Base-by-base conservation (phyloP, 495 filamentous ascomycete genomes). In the Xylaria scruposa region DNA sequence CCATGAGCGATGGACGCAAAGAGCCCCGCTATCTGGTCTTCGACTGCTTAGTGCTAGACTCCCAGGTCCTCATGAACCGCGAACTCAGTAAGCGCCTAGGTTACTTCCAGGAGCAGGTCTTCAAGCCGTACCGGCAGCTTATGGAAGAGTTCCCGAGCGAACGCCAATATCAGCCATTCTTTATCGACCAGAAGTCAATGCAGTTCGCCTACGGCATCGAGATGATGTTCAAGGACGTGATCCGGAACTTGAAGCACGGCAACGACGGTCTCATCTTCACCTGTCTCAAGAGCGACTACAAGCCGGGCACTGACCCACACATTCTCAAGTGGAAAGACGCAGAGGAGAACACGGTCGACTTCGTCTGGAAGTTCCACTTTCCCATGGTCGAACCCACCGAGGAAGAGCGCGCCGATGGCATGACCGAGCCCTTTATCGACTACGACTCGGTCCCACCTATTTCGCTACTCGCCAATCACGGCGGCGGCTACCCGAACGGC, bases 181-280 rank as follows among this genome's bases (percentile, higher is more conserved):
- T 90, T 21, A 84, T 97, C 31, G 90, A 95, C 78, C 89, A 94
- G 78, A 98, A 98, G 81, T 85, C 88, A 12, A 94, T 95, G 82
- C 91, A 97, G 77, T 88, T 95, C 79, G 90, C 90, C 62, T 99
- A 98, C 84, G 92, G 89, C 33, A 91, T 96, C 62, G 91, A 94
- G 80, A 91, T 92, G 88, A 95, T 97, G 91, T 97, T 99, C 83
- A 86, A 88, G 68, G 85, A 93, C 51, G 88, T 95, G 56, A 90
- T 99, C 19, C 94, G 94, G 0, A 89, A 86, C 38, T 87, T 99
- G 13, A 91, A 89, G 71, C 96, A 99, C 78, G 93, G 96, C 44
- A 98, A 97, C 76, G 96, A 99, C 81, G 96, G 96, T 36, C 86
- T 99, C 24, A 97, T 99, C 77, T 99, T 99, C 84, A 98, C 96